Percentiles rank a stretch among this genome's conserved stretches.
Evolutionary conservation across 495 filamentous ascomycete genomes (phyloP).

Genomic region (Letharia lupina): DNA sequence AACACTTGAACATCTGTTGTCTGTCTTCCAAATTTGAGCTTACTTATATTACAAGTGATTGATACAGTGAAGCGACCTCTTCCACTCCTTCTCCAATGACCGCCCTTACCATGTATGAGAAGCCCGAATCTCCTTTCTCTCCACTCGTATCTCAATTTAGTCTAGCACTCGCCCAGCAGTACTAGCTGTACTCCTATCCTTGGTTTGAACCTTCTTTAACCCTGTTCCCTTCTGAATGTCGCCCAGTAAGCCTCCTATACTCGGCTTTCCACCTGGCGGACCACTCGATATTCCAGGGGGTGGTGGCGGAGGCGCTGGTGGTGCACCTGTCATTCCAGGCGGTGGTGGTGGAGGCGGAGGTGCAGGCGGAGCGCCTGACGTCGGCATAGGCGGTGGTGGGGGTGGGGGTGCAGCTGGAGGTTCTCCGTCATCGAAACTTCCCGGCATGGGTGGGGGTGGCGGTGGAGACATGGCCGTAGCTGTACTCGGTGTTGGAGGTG

Average conservation of each 20-base stretch:
- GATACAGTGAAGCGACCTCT: background rate
- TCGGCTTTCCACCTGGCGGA: slow-evolving; percentile 28
- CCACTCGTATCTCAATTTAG: slow-evolving; percentile 9
- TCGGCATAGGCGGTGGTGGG: slow-evolving; percentile 36
- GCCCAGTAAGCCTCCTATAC: slow-evolving; percentile 58
- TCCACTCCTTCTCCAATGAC: background rate
- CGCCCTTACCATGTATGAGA: background rate
- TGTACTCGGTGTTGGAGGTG: slow-evolving; percentile 13
- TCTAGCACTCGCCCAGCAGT: slow-evolving; percentile 64
- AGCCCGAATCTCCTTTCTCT: background rate
- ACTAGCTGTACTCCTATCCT: slow-evolving; percentile 65
- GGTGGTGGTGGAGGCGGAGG: slow-evolving; percentile 34
- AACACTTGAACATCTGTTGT: background rate
- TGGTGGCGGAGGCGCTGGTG: slow-evolving; percentile 44
- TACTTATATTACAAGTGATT: background rate
- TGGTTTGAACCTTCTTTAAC: slow-evolving; percentile 75
- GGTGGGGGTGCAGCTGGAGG: slow-evolving; percentile 18
- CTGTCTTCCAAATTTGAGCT: background rate
- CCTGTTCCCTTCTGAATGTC: slow-evolving; percentile 72
- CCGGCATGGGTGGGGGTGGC: slow-evolving; percentile 39
- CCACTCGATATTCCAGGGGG: slow-evolving; percentile 35
- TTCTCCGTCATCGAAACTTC: slow-evolving; percentile 23
- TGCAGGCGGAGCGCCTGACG: slow-evolving; percentile 28
- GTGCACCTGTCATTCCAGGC: slow-evolving; percentile 27
- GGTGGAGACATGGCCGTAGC: slow-evolving; percentile 33